Evolutionary conservation across 2,329 filamentous ascomycete species (phyloP).

Genomic region (Fusarium globosum): DNA sequence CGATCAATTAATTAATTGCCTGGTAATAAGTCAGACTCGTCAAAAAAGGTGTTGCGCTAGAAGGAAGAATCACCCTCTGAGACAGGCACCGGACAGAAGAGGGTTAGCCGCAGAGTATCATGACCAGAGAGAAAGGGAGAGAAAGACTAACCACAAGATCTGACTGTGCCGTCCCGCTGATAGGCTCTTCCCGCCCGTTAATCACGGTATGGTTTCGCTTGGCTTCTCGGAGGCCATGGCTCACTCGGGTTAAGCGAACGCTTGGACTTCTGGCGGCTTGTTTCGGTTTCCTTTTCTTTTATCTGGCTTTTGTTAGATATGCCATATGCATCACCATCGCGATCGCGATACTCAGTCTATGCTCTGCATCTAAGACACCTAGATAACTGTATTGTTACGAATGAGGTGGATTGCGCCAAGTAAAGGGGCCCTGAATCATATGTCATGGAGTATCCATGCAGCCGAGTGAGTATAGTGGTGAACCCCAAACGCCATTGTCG

Average conservation of each 20-base stretch:
- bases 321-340: conserved; percentile 20
- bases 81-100: conserved; percentile 23
- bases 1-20: conserved; percentile 1
- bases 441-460: background rate
- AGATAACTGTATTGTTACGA: conserved; percentile 1
- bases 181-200: conserved; percentile 38
- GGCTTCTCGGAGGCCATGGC: conserved; percentile 19
- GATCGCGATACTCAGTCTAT: background rate
- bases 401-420: background rate
- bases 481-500: background rate
- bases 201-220: conserved; percentile 16
- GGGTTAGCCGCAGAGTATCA: conserved; percentile 25
- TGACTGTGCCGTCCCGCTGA: conserved; percentile 36
- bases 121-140: background rate
- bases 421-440: conserved; percentile 4
- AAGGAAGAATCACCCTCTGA: conserved; percentile 17
- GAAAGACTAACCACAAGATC: conserved; percentile 27
- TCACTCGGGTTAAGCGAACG: conserved; percentile 22
- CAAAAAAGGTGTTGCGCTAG: conserved; percentile 16
- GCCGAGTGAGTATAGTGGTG: conserved; percentile 4
- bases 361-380: background rate
- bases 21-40: conserved; percentile 10
- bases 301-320: conserved; percentile 4
- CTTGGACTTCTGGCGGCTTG: conserved; percentile 28
- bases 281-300: conserved; percentile 17